Percentiles rank a stretch among this genome's conserved stretches.
phyloP scores from a whole-genome alignment of 495 filamentous ascomycete species.

The Xylaria cubensis region DNA sequence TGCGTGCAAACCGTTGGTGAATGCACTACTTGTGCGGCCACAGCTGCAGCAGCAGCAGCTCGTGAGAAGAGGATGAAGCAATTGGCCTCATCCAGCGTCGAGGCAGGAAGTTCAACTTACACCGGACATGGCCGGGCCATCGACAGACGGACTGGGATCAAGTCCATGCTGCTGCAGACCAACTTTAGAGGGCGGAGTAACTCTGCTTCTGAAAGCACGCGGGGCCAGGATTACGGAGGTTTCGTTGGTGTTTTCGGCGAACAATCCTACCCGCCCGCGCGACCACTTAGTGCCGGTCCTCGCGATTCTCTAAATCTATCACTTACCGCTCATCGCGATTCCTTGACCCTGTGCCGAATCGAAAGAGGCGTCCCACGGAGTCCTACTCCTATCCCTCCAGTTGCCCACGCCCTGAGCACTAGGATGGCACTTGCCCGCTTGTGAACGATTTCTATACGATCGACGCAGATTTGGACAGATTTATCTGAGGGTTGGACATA shows the following conservation, averaged over 20 bases:
- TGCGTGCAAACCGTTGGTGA: slow-evolving; percentile 36
- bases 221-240: not conserved
- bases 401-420: not conserved
- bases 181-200: slow-evolving; percentile 3
- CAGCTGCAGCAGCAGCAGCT: not conserved
- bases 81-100: not conserved
- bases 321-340: slow-evolving; percentile 2
- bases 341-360: slow-evolving; percentile 10
- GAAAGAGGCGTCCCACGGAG: not conserved
- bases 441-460: not conserved
- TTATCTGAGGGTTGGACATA: not conserved
- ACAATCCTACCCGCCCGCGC: not conserved
- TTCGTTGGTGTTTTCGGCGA: not conserved
- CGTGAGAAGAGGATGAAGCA: slow-evolving; percentile 9
- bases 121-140: not conserved
- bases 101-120: not conserved
- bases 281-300: not conserved
- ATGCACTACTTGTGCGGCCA: slow-evolving; percentile 34
- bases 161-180: slow-evolving; percentile 21
- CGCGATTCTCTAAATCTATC: not conserved
- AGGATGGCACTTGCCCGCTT: not conserved
- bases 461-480: not conserved
- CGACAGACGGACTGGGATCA: slow-evolving; percentile 14
- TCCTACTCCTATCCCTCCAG: slow-evolving; percentile 4
- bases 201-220: not conserved